Base-by-base conservation (phyloP, 2,329 filamentous ascomycete genomes). In the Sphaerulina vaccinii region DNA sequence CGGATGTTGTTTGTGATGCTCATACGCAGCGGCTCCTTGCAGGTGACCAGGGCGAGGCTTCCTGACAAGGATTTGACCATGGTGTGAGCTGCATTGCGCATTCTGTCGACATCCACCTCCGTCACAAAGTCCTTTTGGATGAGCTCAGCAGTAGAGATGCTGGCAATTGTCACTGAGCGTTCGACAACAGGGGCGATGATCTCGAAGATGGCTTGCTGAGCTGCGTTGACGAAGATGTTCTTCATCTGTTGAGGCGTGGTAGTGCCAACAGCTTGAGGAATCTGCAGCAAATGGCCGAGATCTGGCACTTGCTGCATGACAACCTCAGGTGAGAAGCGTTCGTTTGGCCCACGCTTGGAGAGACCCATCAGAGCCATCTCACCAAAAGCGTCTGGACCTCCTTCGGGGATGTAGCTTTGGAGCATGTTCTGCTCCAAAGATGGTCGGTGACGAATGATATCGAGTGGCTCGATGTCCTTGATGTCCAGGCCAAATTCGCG, bases 131-230 rank as follows among this genome's bases (percentile, higher is more conserved):
- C 93, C 69, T 99, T 99, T 62, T 88, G 85, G 36, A 99, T 88
- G 72, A 99, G 88, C 70, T 97, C 90, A 55, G 90, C 87, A 0
- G 95, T 96, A 2, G 92, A 95, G 54, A 99, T 97, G 1, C 92
- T 92, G 39, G 93, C 93, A 68, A 99, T 99, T 0, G 95, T 97
- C 33, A 99, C 92, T 2, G 93, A 99, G 49, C 93, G 83, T 69
- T 99, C 95, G 11, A 99, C 95, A 1, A 99, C 93, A 19, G 93
- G 95, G 47, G 92, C 90, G 55, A 99, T 97, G 50, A 99, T 99
- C 66, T 99, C 95, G 54, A 90, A 86, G 36, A 99, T 86, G 24
- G 95, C 92, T 54, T 90, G 87, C 40, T 89, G 90, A 48, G 96
- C 87, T 32, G 95, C 91, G 40, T 80, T 85, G 59, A 88, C 83